A percentile compares a stretch with the other conserved stretches of the same genome.
These are phyloP conservation scores for Melaleuca quinquenervia DNA, from an alignment of 345 rosid species.

Conservation along the genomic window DNA sequence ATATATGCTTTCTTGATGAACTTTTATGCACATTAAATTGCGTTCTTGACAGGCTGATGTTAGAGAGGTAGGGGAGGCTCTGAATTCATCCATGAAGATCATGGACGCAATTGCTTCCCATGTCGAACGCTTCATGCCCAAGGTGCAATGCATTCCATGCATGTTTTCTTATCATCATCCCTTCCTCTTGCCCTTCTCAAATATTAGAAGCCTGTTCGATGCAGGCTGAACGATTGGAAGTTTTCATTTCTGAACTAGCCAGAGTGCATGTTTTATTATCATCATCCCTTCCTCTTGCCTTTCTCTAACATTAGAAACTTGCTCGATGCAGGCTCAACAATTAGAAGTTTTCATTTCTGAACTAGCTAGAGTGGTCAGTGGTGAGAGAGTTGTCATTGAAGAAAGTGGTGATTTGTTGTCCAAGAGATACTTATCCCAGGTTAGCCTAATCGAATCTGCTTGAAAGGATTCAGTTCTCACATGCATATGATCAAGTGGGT, in stretches of 20 bases:
- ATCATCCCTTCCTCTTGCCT: background rate
- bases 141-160: conserved; percentile 21
- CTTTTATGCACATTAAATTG: background rate
- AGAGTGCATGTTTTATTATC: conserved; percentile 13
- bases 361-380: conserved; percentile 51
- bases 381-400: conserved; percentile 49
- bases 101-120: conserved; percentile 45
- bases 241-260: conserved; percentile 59
- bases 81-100: conserved; percentile 39
- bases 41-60: conserved; percentile 38
- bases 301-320: background rate
- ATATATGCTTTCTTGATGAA: background rate
- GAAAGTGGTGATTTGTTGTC: conserved; percentile 54
- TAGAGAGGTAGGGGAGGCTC: conserved; percentile 47
- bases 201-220: background rate
- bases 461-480: background rate
- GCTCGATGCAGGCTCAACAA: conserved; percentile 50
- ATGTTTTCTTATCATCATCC: background rate
- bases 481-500: background rate
- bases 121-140: conserved; percentile 38
- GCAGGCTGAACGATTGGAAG: conserved; percentile 67
- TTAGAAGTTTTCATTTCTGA: conserved; percentile 57
- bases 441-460: conserved; percentile 7
- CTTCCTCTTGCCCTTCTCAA: background rate
- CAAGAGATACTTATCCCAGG: conserved; percentile 44